A percentile compares a stretch with the other conserved stretches of the same genome.
phyloP scores from a whole-genome alignment of 352 stramenopile species.

The Phytophthora pseudosyringae region DNA sequence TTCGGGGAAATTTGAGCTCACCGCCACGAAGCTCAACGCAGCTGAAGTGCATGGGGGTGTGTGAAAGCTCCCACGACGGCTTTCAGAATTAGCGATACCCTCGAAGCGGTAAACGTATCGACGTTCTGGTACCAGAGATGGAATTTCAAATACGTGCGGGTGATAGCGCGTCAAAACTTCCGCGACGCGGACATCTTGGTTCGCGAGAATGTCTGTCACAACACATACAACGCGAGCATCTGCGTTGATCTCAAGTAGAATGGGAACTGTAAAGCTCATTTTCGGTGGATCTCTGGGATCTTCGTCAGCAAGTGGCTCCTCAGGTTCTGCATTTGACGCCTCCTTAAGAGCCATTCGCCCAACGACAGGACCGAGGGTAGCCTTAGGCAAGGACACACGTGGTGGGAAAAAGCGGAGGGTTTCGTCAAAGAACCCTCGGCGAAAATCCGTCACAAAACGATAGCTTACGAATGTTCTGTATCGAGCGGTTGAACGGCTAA shows the following conservation, averaged over 20 bases:
- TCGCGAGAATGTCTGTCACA: conserved; percentile 66
- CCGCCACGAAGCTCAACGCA: conserved; percentile 55
- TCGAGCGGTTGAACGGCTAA: background rate
- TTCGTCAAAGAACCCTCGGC: conserved; percentile 55
- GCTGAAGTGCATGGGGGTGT: conserved; percentile 39
- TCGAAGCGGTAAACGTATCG: conserved; percentile 80
- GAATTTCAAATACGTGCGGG: conserved; percentile 58
- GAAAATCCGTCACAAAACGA: conserved; percentile 65
- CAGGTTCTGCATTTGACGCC: background rate
- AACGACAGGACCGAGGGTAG: conserved; percentile 61
- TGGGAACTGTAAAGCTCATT: conserved; percentile 40
- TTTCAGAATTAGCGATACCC: conserved; percentile 63
- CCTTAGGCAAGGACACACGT: conserved; percentile 38
- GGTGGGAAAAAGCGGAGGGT: conserved; percentile 63
- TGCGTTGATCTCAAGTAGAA: conserved; percentile 75
- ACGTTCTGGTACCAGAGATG: conserved; percentile 51
- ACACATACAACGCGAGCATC: conserved; percentile 60
- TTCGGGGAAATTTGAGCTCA: conserved; percentile 77
- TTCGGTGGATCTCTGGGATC: conserved; percentile 23
- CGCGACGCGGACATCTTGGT: conserved; percentile 50
- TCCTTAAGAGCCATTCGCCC: conserved; percentile 46
- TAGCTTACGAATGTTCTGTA: conserved; percentile 59
- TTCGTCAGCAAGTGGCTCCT: conserved; percentile 8
- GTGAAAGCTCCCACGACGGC: conserved; percentile 65
- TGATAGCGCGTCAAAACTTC: conserved; percentile 36